A percentile compares a stretch with the other conserved stretches of the same genome.
phyloP scores from a whole-genome alignment of 2,329 filamentous ascomycete genomes.

The Colletotrichum simmondsii region DNA sequence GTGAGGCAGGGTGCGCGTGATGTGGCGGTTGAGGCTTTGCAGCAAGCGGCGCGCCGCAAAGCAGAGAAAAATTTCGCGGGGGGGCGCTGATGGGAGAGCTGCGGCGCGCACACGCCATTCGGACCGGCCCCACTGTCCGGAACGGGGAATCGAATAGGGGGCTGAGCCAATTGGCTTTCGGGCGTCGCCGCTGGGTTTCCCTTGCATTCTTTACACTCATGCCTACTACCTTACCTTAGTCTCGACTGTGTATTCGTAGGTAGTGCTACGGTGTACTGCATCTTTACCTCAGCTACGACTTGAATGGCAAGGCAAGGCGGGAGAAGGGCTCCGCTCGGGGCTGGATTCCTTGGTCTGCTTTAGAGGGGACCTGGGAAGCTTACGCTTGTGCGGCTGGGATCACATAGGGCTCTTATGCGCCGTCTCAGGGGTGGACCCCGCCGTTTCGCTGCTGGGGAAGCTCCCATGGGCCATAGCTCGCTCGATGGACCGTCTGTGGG shows the following conservation, averaged over 20 bases:
- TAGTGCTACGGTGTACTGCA: too few relatives aligned
- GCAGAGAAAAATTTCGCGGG: background rate
- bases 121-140: conserved; percentile 22
- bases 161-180: conserved; percentile 8
- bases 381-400: background rate
- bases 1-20: conserved; percentile 8
- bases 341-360: background rate
- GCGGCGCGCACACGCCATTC: background rate
- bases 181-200: background rate
- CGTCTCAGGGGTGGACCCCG: background rate
- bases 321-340: background rate
- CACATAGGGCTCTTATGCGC: background rate
- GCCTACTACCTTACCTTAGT: background rate
- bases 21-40: conserved; percentile 30
- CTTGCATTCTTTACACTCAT: background rate
- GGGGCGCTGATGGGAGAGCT: conserved; percentile 5
- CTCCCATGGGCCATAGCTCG: background rate
- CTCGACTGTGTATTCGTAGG: background rate
- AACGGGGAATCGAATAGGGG: conserved; percentile 8
- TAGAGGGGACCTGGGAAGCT: background rate
- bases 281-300: background rate
- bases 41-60: background rate
- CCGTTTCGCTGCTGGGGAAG: background rate
- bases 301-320: background rate
- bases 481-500: background rate